Evolutionary conservation across 257 asterid species (phyloP).

Genomic region (Solanum dulcamara): DNA sequence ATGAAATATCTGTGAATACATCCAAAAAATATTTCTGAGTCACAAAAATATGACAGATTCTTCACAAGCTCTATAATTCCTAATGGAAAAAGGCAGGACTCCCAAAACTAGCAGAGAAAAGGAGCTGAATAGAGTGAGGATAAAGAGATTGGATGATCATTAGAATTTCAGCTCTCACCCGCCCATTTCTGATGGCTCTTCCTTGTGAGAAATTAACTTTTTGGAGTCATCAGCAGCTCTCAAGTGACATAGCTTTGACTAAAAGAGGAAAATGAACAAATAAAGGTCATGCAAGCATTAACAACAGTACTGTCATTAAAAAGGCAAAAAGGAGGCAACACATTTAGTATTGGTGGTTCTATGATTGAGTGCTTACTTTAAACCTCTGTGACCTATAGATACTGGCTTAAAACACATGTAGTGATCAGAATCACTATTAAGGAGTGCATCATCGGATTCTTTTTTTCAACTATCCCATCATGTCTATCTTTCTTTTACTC

Average conservation of each 20-base stretch:
- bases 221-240: slow-evolving; percentile 39
- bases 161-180: slow-evolving; percentile 45
- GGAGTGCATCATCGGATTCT: neutral
- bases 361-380: neutral
- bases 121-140: neutral
- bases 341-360: neutral
- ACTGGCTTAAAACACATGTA: neutral
- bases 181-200: slow-evolving; percentile 98
- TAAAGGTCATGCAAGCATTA: neutral
- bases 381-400: neutral
- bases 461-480: neutral
- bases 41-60: neutral
- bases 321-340: neutral
- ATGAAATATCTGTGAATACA: slow-evolving; percentile 62
- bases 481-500: neutral
- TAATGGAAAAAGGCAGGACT: neutral
- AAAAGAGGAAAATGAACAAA: slow-evolving; percentile 8
- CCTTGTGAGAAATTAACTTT: slow-evolving; percentile 44
- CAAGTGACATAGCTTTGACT: slow-evolving; percentile 82
- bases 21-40: neutral
- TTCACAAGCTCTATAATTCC: neutral
- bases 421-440: neutral
- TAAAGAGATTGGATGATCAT: neutral
- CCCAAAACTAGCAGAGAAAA: neutral
- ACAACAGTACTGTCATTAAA: neutral